A percentile compares a stretch with the other conserved stretches of the same genome.
Conservation (phyloP, 257 asterid species). For the Galeopsis tetrahit region DNA sequence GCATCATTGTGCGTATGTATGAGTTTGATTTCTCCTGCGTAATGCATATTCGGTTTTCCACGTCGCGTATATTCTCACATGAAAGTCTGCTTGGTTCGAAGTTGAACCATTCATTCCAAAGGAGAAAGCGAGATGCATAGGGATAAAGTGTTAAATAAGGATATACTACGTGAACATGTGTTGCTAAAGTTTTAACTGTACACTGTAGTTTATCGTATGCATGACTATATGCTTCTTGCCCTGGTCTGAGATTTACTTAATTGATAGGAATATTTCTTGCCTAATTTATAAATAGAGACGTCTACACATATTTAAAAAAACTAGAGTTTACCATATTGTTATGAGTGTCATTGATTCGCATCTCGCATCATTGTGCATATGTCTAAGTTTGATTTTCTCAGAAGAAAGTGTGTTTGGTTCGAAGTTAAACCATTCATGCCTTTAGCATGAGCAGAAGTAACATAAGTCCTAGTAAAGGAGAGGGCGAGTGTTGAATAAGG, state of each 20-base stretch:
- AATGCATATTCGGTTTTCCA: conserved; percentile 3
- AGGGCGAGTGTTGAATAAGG: background rate
- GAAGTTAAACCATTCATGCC: conserved; percentile 16
- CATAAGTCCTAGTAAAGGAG: background rate
- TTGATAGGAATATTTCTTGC: background rate
- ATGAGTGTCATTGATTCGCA: background rate
- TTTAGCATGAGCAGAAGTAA: no score
- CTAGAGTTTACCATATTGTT: background rate
- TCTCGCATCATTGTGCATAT: conserved; percentile 10
- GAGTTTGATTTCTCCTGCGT: background rate
- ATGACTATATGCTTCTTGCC: background rate
- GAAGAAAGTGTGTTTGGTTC: conserved; percentile 22
- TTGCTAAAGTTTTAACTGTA: conserved; percentile 3
- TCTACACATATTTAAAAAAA: background rate
- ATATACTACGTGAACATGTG: background rate
- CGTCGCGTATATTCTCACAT: background rate
- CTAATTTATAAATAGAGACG: background rate
- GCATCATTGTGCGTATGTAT: conserved; percentile 5
- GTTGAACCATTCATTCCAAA: conserved; percentile 14
- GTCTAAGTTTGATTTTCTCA: background rate
- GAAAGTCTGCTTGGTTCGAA: conserved; percentile 24
- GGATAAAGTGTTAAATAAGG: background rate
- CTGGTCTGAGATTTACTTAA: background rate
- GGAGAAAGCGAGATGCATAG: conserved; percentile 3
- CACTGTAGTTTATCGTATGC: conserved; percentile 4